Conservation (phyloP, 257 asterid species). For the Ballota nigra region DNA sequence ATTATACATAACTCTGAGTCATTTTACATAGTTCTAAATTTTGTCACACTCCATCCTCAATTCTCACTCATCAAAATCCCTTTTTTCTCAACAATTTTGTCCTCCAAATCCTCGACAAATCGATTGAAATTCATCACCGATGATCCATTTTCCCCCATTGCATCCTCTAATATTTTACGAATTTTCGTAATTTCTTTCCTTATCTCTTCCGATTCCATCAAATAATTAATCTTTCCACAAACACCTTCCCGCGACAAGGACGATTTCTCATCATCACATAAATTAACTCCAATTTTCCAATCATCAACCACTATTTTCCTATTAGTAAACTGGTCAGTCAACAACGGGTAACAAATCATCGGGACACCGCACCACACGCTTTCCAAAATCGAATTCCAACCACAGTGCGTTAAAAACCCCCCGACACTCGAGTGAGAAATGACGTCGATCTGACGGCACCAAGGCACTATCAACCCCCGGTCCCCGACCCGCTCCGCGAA, state of each 20-base stretch:
- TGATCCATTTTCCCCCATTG: conserved; percentile 28
- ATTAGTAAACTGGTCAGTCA: conserved; percentile 48
- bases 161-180: conserved; percentile 24
- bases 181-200: conserved; percentile 32
- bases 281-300: conserved; percentile 51
- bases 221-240: conserved; percentile 26
- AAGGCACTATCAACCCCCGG: conserved; percentile 42
- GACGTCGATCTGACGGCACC: conserved; percentile 46
- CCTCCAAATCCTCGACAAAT: conserved; percentile 42
- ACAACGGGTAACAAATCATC: conserved; percentile 44
- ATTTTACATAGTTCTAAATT: too few species aligned
- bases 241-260: conserved; percentile 27
- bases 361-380: conserved; percentile 46
- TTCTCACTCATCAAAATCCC: too few species aligned
- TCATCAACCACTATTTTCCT: conserved; percentile 57
- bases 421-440: conserved; percentile 45
- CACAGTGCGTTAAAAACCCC: conserved; percentile 57
- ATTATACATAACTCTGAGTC: too few species aligned
- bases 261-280: conserved; percentile 30
- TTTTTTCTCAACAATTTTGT: conserved; percentile 15
- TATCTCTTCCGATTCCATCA: conserved; percentile 38
- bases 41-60: neutral
- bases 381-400: conserved; percentile 62
- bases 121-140: conserved; percentile 31
- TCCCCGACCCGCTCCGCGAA: conserved; percentile 26